These are phyloP conservation scores for Gaultheria prostrata DNA, from an alignment of 148 eudicot species.

Conservation along the genomic window DNA sequence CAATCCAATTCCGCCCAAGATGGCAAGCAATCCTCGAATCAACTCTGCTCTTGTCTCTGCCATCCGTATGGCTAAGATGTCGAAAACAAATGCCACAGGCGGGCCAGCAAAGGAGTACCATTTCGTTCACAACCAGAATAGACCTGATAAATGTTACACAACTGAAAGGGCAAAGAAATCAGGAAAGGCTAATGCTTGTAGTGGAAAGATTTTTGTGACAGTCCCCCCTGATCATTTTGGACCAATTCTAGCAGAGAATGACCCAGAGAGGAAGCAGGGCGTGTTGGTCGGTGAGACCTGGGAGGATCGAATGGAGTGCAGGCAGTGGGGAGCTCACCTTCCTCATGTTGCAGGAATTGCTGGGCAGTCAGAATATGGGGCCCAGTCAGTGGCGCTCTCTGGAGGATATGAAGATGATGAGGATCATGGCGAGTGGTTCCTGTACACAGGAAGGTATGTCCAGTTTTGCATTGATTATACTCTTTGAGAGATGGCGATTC, in stretches of 20 bases:
- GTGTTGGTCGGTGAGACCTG: conserved; percentile 81
- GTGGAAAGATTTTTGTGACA: conserved; percentile 95
- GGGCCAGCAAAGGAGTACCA: conserved; percentile 49
- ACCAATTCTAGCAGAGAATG: conserved; percentile 76
- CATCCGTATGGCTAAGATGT: conserved; percentile 70
- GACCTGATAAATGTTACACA: conserved; percentile 79
- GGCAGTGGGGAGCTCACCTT: conserved; percentile 97
- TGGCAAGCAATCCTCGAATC: conserved; percentile 74
- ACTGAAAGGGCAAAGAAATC: conserved; percentile 75
- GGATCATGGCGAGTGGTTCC: conserved; percentile 97
- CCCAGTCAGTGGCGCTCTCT: conserved; percentile 95
- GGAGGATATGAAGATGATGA: conserved; percentile 94
- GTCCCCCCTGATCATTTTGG: conserved; percentile 75
- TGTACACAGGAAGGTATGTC: conserved; percentile 86
- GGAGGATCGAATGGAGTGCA: conserved; percentile 83
- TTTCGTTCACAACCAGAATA: conserved; percentile 63
- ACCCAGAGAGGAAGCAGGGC: conserved; percentile 65
- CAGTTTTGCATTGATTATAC: background rate
- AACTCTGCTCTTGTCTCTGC: conserved; percentile 75
- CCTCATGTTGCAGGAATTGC: conserved; percentile 93
- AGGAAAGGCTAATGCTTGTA: conserved; percentile 87
- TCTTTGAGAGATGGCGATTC: background rate
- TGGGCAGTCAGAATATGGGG: conserved; percentile 72
- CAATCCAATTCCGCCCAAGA: conserved; percentile 48
- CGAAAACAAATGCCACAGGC: conserved; percentile 24